A percentile compares a stretch with the other conserved stretches of the same genome.
These are phyloP conservation scores for Rhodotorula graminis DNA, from an alignment of 768 basidiomycete genomes.

Conservation along the genomic window DNA sequence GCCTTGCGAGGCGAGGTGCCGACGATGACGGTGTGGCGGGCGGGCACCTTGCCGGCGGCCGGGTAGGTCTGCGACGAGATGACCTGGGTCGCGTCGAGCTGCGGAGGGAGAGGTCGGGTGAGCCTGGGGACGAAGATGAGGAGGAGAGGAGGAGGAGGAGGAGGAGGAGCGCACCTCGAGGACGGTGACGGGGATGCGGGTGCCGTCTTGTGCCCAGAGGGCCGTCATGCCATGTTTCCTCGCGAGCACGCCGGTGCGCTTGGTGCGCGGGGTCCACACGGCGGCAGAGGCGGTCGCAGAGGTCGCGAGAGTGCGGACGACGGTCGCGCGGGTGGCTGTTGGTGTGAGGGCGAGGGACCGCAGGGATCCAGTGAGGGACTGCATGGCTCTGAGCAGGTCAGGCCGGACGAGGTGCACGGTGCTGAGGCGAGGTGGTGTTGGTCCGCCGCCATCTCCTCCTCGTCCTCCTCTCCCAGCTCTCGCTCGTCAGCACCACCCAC, in stretches of 20 bases:
- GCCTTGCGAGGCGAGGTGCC: slow-evolving; percentile 69
- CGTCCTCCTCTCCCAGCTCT: no score
- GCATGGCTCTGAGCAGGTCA: neutral
- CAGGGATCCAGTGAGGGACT: slow-evolving; percentile 4
- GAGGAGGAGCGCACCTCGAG: slow-evolving; percentile 65
- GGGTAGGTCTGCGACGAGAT: slow-evolving; percentile 42
- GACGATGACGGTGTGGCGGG: slow-evolving; percentile 68
- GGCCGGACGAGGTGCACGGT: no score
- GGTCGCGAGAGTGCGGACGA: slow-evolving; percentile 23
- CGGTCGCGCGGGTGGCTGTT: neutral
- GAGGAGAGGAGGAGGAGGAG: neutral
- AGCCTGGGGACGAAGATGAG: neutral
- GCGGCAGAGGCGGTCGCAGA: neutral
- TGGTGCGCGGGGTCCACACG: slow-evolving; percentile 26
- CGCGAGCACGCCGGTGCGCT: slow-evolving; percentile 84
- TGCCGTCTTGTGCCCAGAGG: slow-evolving; percentile 86
- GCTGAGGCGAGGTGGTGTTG: no score
- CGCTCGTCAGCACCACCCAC: no score
- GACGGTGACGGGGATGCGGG: slow-evolving; percentile 82
- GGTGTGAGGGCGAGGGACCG: neutral
- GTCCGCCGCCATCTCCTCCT: no score
- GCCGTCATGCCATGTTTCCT: slow-evolving; percentile 93
- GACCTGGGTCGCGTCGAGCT: slow-evolving; percentile 50
- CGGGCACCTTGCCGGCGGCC: slow-evolving; percentile 33
- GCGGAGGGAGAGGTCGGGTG: slow-evolving; percentile 1